phyloP scores from a whole-genome alignment of 139 green algal species.

The Nannochloris sp. region DNA sequence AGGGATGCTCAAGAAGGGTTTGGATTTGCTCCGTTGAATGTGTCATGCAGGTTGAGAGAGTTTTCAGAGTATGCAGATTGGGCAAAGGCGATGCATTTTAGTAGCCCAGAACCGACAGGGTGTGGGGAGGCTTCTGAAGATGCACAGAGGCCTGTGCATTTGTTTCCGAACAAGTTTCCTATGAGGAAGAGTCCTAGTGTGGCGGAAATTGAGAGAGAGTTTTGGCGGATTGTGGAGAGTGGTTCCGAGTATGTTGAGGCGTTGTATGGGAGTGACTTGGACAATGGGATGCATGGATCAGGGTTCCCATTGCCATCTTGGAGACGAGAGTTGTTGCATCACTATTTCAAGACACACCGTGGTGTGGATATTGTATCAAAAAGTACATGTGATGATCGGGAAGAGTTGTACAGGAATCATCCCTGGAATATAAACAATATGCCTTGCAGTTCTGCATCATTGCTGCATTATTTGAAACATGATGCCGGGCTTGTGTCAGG shows the following conservation, averaged over 20 bases:
- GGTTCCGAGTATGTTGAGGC: slow-evolving; percentile 41
- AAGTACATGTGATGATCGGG: not conserved
- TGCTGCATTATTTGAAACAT: slow-evolving; percentile 54
- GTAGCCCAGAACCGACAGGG: slow-evolving; percentile 10
- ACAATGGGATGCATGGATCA: slow-evolving; percentile 46
- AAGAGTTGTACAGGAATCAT: slow-evolving; percentile 32
- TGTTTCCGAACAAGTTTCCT: slow-evolving; percentile 8
- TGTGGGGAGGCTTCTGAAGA: not conserved
- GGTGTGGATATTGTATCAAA: not conserved
- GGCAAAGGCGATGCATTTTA: slow-evolving; percentile 58
- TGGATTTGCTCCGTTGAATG: slow-evolving; percentile 32
- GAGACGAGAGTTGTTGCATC: slow-evolving; percentile 35
- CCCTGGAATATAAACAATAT: slow-evolving; percentile 84
- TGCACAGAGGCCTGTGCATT: slow-evolving; percentile 7
- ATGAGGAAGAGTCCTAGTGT: slow-evolving; percentile 29
- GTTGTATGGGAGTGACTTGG: slow-evolving; percentile 67
- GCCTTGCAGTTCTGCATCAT: slow-evolving; percentile 37
- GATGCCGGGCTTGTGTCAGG: slow-evolving; percentile 59
- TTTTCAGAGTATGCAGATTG: slow-evolving; percentile 64
- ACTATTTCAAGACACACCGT: slow-evolving; percentile 19
- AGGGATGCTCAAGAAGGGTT: slow-evolving; percentile 22
- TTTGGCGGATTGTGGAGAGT: slow-evolving; percentile 69
- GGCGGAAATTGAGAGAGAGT: slow-evolving; percentile 65
- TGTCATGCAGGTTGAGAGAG: slow-evolving; percentile 51
- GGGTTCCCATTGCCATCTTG: slow-evolving; percentile 50